Percentiles rank a stretch among this genome's conserved stretches.
These are phyloP conservation scores for Lasiodiplodia theobromae DNA, from an alignment of 2,329 filamentous ascomycete genomes.

Conservation along the genomic window DNA sequence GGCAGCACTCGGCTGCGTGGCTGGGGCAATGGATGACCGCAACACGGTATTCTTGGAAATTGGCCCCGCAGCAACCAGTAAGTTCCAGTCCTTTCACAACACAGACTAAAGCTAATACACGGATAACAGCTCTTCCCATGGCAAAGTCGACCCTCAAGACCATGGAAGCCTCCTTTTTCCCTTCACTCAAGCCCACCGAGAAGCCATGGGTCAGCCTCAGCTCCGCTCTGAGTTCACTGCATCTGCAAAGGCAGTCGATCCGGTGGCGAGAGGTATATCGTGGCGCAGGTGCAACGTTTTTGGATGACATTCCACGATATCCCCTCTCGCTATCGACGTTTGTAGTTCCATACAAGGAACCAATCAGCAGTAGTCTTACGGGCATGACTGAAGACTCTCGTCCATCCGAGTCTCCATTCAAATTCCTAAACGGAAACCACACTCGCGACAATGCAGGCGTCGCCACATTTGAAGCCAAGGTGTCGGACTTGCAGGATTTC, in stretches of 20 bases:
- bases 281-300: neutral
- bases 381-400: neutral
- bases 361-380: too few species aligned
- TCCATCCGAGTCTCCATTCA: neutral
- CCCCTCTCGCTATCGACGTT: slow-evolving; percentile 13
- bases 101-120: neutral
- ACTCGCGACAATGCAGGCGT: neutral
- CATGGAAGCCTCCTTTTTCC: neutral
- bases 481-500: slow-evolving; percentile 1
- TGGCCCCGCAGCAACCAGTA: neutral
- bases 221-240: neutral
- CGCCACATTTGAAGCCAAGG: slow-evolving; percentile 2
- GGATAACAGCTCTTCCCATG: slow-evolving; percentile 16
- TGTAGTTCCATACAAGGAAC: slow-evolving; percentile 18
- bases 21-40: neutral
- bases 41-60: neutral
- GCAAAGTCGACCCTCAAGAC: slow-evolving; percentile 22
- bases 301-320: slow-evolving; percentile 17
- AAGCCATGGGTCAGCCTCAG: neutral
- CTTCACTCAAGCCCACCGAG: slow-evolving; percentile 2
- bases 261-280: neutral
- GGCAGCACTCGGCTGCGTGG: neutral
- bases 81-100: neutral
- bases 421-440: neutral
- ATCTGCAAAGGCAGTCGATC: neutral